Evolutionary conservation across 169 alveolate genomes (phyloP).

Genomic region (Plasmodium cynomolgi): DNA sequence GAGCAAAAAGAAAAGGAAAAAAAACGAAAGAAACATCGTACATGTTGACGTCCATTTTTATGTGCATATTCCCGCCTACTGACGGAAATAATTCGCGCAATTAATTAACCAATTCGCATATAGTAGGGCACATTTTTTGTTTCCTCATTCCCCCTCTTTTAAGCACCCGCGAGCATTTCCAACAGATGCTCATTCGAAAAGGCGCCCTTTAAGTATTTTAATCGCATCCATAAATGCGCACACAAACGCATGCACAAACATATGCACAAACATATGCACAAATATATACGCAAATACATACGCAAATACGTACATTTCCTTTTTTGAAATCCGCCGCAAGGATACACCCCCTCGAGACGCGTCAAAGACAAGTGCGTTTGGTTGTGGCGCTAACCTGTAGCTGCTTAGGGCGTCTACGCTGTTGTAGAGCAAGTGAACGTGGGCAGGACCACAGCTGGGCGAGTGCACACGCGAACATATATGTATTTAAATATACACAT

Average conservation of each 20-base stretch:
- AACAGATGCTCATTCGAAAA: not conserved
- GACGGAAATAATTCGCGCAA: not conserved
- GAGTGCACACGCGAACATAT: not conserved
- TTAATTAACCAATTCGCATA: not conserved
- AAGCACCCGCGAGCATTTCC: not conserved
- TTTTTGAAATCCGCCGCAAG: not conserved
- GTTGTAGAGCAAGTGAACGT: not conserved
- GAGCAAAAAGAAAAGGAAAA: not conserved
- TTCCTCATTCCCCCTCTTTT: not conserved
- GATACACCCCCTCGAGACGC: not conserved
- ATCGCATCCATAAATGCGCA: not conserved
- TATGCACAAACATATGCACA: not conserved
- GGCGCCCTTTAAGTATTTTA: not conserved
- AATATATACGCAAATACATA: not conserved
- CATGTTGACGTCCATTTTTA: slow-evolving; percentile 9
- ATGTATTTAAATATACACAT: not conserved
- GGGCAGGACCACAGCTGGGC: not conserved
- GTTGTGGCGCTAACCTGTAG: not conserved
- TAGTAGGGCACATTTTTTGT: not conserved
- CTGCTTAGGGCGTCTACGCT: not conserved
- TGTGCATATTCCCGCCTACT: not conserved
- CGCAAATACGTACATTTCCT: not conserved
- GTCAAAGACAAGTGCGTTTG: not conserved
- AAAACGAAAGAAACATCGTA: not conserved
- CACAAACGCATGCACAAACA: not conserved